Percentiles rank a stretch among this genome's conserved stretches.
These are phyloP conservation scores for Oldenlandia corymbosa DNA, from an alignment of 257 asterid genomes.

Conservation along the genomic window DNA sequence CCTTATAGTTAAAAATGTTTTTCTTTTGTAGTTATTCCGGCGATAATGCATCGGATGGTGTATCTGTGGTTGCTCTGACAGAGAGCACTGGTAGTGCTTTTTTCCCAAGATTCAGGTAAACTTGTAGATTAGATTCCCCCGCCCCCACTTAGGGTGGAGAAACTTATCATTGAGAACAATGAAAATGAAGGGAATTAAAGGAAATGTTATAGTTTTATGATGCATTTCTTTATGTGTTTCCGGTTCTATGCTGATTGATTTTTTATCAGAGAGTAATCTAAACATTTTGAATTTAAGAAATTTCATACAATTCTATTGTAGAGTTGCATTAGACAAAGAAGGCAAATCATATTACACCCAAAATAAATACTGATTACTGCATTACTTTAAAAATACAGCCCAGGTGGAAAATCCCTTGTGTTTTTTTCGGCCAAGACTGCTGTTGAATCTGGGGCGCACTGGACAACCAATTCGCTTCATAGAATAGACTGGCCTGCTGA, in stretches of 20 bases:
- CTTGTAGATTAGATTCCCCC: neutral
- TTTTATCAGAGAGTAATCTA: neutral
- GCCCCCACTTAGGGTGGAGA: too few relatives aligned
- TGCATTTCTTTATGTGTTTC: neutral
- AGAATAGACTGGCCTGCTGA: conserved; percentile 69
- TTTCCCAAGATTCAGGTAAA: conserved; percentile 82
- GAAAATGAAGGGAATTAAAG: neutral
- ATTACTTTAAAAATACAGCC: too few relatives aligned
- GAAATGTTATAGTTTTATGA: neutral
- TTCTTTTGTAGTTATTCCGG: conserved; percentile 27
- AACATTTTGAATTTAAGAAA: neutral
- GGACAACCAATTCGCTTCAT: conserved; percentile 80
- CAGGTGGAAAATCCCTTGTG: conserved; percentile 68
- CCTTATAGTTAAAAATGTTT: conserved; percentile 20
- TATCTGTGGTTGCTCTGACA: conserved; percentile 41
- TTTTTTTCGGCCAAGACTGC: conserved; percentile 71
- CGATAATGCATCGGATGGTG: conserved; percentile 41
- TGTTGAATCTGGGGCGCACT: conserved; percentile 81
- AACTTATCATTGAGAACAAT: too few relatives aligned
- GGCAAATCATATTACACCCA: neutral
- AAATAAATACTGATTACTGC: neutral
- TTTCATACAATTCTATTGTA: neutral
- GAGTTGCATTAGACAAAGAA: neutral
- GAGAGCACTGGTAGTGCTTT: conserved; percentile 67
- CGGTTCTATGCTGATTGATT: neutral